Base-by-base conservation (phyloP, 2,329 filamentous ascomycete species). In the Lachnum nothofagi region DNA sequence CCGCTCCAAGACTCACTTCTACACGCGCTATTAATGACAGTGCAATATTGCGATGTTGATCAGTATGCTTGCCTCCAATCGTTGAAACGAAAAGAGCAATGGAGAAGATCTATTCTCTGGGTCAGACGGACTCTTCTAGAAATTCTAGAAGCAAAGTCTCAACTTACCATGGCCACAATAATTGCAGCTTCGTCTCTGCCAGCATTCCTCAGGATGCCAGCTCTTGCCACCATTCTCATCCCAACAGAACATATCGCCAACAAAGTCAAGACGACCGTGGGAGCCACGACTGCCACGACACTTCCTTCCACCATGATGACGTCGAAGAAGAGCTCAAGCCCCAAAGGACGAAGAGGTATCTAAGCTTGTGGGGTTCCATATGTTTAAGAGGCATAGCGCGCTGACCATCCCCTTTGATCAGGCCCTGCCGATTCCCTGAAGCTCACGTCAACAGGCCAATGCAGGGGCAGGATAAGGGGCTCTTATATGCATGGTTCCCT, bases 1-100 rank as follows among this genome's bases (percentile, higher is more conserved):
- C 63, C 14, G 62, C 49, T 6, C 61, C 63, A 42, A 52, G 57
- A 38, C 46, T 51, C 14, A 49, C 48, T 42, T 65, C 62, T 65
- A 24, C 16, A 5, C n/a, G 22, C 20, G 16, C 27, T 53, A 22
- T 55, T 38, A 54, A 43, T 29, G n/a, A 34, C 35, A 31, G 4
- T 20, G 14, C 14, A n/a, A n/a, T 10, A 5, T 37, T 25, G 3
- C 20, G 24, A 7, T 20, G 37, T 2, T 38, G 23, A n/a, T 2
- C 14, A 14, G 14, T 17, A 12, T 10, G n/a, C 33, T 10, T 29
- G 46, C 42, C 33, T 39, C 31, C 31, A 31, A 40, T 38, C 5
- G 49, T 48, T 10, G 46, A n/a, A 16, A 47, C 40, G 3, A 48
- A 10, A 6, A 52, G 22, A 4, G 5, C 45, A 23, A 52, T 46